Base-by-base conservation (phyloP, 371 early-diverging fungal species). In the Lichtheimia hyalospora region DNA sequence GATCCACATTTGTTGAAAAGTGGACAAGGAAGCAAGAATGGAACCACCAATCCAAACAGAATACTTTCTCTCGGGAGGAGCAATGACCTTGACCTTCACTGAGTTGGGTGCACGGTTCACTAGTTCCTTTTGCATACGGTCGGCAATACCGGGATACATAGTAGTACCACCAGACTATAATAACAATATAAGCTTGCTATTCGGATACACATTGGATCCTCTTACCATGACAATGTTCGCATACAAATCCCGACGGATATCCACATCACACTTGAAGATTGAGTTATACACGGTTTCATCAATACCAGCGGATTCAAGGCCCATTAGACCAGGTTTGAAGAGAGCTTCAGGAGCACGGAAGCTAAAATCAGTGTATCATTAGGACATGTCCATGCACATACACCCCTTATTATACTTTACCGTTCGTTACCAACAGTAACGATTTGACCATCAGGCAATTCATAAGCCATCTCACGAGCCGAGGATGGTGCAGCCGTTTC, bases 21-120 rank as follows among this genome's bases (percentile, higher is more conserved):
- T 46, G 6, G 46, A 97, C 97, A 99, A 91, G 56, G 99, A 98
- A 57, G 99, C 99, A 65, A 99, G 85, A 68, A 99, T 99, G 64
- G 99, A 99, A 65, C 99, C 99, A 88, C 99, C 99, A 77, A 99
- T 99, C 99, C 99, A 99, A 81, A 98, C 99, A 70, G 98, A 96
- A 94, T 99, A 99, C 86, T 99, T 99, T 78, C 99, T 93, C 84
- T 99, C 99, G 59, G 99, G 99, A 54, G 99, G 99, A 66, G 99
- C 97, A 67, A 99, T 96, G 74, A 99, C 97, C 93, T 97, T 96
- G 87, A 99, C 93, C 90, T 96, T 96, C 93, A 98, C 98, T 70
- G 95, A 91, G 66, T 95, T 91, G 52, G 99, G 97, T 48, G 99
- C 99, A 64, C 99, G 83, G 49, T n/a, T 94, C 91, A 62, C 95